These are phyloP conservation scores for Pythium myriotylum DNA, from an alignment of 352 stramenopile species.

Conservation along the genomic window DNA sequence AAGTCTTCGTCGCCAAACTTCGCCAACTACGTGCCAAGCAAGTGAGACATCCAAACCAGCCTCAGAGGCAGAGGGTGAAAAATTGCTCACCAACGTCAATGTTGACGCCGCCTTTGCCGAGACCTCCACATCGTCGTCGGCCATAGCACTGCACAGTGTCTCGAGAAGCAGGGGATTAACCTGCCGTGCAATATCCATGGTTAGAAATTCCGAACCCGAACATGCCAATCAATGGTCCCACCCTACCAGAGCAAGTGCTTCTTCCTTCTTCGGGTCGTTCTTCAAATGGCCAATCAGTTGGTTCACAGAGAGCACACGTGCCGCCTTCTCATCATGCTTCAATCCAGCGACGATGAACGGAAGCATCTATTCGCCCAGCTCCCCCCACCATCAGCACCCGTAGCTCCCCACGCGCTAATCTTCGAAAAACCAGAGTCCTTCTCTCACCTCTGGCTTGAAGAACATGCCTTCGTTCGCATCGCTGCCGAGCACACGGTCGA, in stretches of 20 bases:
- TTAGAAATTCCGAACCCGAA: background rate
- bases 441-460: conserved; percentile 64
- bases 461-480: conserved; percentile 62
- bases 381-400: background rate
- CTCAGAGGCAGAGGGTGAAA: too few relatives aligned
- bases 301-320: conserved; percentile 64
- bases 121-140: conserved; percentile 75
- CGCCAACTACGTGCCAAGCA: conserved; percentile 39
- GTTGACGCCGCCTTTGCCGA: conserved; percentile 61
- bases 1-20: conserved; percentile 38
- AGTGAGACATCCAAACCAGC: background rate
- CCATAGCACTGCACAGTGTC: conserved; percentile 55
- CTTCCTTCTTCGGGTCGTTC: conserved; percentile 47
- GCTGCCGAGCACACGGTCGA: conserved; percentile 71
- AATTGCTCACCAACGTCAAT: conserved; percentile 51
- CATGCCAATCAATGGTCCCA: background rate
- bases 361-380: conserved; percentile 50
- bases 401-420: background rate
- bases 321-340: conserved; percentile 58
- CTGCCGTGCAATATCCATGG: conserved; percentile 36
- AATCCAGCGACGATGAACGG: conserved; percentile 76
- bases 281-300: conserved; percentile 72
- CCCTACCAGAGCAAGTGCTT: conserved; percentile 57
- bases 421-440: too few relatives aligned
- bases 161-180: conserved; percentile 50